These are phyloP conservation scores for Chalara sp. DNA, from an alignment of 2,329 filamentous ascomycete genomes.

Conservation along the genomic window DNA sequence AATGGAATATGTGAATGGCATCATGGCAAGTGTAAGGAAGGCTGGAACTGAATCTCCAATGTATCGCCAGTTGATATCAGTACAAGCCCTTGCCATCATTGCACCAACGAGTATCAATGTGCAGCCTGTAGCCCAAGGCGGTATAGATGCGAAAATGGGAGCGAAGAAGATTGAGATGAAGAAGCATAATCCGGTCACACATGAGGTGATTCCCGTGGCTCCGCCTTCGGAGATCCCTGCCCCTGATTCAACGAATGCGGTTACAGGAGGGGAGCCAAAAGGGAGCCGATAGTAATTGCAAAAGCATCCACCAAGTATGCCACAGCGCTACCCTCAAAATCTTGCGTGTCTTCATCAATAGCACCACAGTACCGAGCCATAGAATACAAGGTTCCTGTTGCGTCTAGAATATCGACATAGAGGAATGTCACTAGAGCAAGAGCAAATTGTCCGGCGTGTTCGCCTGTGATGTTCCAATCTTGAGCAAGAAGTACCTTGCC, in stretches of 20 bases:
- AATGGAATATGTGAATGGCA: constrained; percentile 89
- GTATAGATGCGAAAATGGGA: constrained; percentile 83
- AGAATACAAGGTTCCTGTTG: constrained; percentile 79
- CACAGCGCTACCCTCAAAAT: constrained; percentile 79
- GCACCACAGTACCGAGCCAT: constrained; percentile 81
- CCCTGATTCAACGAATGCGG: constrained; percentile 83
- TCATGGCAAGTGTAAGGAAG: constrained; percentile 75
- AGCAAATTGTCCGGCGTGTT: constrained; percentile 69
- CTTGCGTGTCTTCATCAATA: constrained; percentile 75
- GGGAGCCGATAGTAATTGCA: constrained; percentile 74
- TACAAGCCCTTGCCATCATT: constrained; percentile 74
- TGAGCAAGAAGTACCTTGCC: constrained; percentile 61
- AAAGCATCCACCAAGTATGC: constrained; percentile 81
- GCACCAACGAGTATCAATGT: constrained; percentile 84
- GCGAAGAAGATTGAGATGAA: constrained; percentile 86
- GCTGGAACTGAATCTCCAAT: constrained; percentile 78
- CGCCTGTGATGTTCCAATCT: constrained; percentile 59
- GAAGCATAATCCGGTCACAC: constrained; percentile 74
- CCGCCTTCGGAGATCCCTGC: constrained; percentile 86
- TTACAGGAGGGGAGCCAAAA: constrained; percentile 73
- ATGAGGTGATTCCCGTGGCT: constrained; percentile 76
- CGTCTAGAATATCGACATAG: constrained; percentile 85
- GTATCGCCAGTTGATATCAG: constrained; percentile 86
- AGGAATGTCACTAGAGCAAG: constrained; percentile 83
- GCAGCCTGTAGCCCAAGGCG: constrained; percentile 82